Evolutionary conservation across 2,329 filamentous ascomycete species (phyloP), one percentile per base, ranked within the genome.

Genomic region (Clonostachys chloroleuca): DNA sequence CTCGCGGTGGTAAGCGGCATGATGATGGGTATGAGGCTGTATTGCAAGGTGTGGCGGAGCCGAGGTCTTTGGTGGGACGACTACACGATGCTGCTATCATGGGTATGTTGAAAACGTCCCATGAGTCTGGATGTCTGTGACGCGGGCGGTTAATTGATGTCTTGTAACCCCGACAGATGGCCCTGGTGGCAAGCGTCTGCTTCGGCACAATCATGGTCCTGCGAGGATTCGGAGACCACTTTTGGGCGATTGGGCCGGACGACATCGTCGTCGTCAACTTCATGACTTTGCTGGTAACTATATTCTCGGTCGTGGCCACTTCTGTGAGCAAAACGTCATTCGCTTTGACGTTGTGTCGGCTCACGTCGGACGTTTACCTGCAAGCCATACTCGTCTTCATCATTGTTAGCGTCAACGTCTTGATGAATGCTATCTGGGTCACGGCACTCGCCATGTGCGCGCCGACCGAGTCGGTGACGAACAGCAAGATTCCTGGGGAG

Each of bases 311-410:
- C 14, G 44, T 55, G 12, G 55, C 59, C 3, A 58, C 59, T 9
- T 51, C 58, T 13, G 57, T 53, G 55, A 61, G 56, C 46, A 65
- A 65, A 49, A 61, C 60, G 0, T 63, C 63, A 1, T 61, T 65
- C 44, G 60, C 56, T 24, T 50, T 62, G 30, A 61, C 59, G 9
- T 52, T 63, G 13, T 51, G 61, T 9, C 49, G 58, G 12, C 50
- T 63, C n/a, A 50, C 51, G 33, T 52, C 51, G 6, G 52, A 55
- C 5, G 46, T 49, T 13, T 55, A 52, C 53, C 54, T 51, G 39
- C 44, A 49, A 17, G 45, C 47, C 33, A 4, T 59, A n/a, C 47
- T 62, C 13, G 59, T 56, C 58, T 51, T 57, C 36, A 53, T 59
- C 34, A 59, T 60, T 43, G 44, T 54, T 30, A 57, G 53, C 13